These are phyloP conservation scores for Pterocarpus macrocarpus DNA, from an alignment of 306 rosid species.

Conservation along the genomic window DNA sequence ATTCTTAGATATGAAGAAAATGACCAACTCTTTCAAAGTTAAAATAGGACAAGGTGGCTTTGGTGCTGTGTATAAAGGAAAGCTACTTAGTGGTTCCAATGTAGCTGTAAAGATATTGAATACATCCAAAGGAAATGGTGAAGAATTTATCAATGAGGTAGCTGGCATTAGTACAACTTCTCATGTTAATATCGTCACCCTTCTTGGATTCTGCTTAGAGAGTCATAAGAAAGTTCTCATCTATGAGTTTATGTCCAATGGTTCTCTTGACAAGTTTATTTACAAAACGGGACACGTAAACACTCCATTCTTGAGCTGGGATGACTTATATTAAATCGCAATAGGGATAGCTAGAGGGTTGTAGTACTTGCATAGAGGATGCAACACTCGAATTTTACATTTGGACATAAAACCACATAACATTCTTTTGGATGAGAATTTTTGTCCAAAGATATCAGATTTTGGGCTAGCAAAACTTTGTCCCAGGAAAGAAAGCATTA, in stretches of 20 bases:
- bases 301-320: conserved; percentile 44
- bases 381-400: conserved; percentile 32
- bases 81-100: neutral
- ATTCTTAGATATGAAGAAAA: neutral
- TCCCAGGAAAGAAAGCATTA: conserved; percentile 23
- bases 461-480: conserved; percentile 48
- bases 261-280: conserved; percentile 16
- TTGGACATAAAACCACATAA: conserved; percentile 21
- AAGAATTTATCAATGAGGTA: neutral
- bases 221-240: neutral
- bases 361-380: conserved; percentile 41
- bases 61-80: neutral
- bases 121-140: neutral
- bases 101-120: conserved; percentile 1
- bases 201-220: neutral
- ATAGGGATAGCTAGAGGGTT: conserved; percentile 34
- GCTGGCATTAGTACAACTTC: neutral
- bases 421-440: conserved; percentile 28
- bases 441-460: conserved; percentile 34
- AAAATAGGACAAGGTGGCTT: neutral
- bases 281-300: neutral
- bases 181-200: neutral
- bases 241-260: neutral
- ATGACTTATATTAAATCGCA: conserved; percentile 1
- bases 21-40: neutral